A percentile compares a stretch with the other conserved stretches of the same genome.
Conservation (phyloP, 2,329 filamentous ascomycete species). For the Fusarium azukiicola region DNA sequence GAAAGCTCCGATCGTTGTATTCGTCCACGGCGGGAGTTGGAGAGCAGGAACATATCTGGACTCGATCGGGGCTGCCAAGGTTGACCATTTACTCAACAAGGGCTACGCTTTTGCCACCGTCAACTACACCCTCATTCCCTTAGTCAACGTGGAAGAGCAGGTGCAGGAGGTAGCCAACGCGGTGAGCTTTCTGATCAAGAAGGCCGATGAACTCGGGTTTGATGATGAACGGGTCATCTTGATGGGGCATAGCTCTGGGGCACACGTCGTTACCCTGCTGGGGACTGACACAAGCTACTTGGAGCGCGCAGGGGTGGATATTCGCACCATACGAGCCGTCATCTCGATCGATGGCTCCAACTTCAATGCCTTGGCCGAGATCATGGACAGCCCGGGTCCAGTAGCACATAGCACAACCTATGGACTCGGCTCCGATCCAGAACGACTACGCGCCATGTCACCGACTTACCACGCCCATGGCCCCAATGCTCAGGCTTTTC, state of each 20-base stretch:
- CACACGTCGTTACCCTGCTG: slow-evolving; percentile 4
- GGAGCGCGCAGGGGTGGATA: background rate
- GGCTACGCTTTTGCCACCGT: background rate
- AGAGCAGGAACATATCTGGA: background rate
- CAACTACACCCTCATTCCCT: background rate
- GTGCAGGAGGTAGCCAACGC: background rate
- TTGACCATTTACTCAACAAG: background rate
- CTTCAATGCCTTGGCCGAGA: slow-evolving; percentile 1
- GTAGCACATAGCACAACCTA: background rate
- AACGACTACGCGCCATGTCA: background rate
- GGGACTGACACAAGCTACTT: slow-evolving; percentile 9
- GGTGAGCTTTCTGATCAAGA: background rate
- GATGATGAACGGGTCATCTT: background rate
- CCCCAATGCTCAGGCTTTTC: background rate
- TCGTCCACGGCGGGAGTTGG: background rate
- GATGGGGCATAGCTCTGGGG: slow-evolving; percentile 7
- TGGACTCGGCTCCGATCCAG: background rate
- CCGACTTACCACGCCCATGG: background rate
- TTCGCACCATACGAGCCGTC: background rate
- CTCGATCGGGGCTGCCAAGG: background rate
- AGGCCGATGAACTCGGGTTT: background rate
- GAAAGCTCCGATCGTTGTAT: background rate
- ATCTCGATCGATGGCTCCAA: slow-evolving; percentile 8
- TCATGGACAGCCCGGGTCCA: background rate
- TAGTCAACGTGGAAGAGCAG: background rate